These are phyloP conservation scores for Bipolaris gigantea DNA, from an alignment of 2,329 filamentous ascomycete species.

Conservation along the genomic window DNA sequence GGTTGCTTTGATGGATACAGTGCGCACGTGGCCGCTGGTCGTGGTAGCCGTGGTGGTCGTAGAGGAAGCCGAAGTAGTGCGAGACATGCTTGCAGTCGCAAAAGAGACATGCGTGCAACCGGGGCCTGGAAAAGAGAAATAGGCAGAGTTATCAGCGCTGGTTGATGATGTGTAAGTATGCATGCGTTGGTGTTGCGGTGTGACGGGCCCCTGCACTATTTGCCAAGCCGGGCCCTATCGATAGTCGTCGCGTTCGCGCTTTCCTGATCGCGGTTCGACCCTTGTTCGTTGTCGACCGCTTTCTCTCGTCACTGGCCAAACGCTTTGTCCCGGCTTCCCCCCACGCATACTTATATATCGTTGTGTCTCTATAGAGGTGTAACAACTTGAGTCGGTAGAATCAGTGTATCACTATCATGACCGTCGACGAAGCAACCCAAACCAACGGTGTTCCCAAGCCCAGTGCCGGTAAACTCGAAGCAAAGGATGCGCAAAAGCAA, in stretches of 20 bases:
- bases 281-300: slow-evolving; percentile 7
- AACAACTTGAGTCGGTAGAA: neutral
- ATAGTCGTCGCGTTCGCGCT: slow-evolving; percentile 49
- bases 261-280: slow-evolving; percentile 29
- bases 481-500: slow-evolving; percentile 20
- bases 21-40: slow-evolving; percentile 28
- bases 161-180: neutral
- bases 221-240: slow-evolving; percentile 27
- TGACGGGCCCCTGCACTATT: slow-evolving; percentile 16
- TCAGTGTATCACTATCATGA: slow-evolving; percentile 20
- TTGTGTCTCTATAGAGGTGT: neutral
- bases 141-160: too few relatives aligned
- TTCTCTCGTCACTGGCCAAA: slow-evolving; percentile 11
- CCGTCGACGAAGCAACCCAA: slow-evolving; percentile 44
- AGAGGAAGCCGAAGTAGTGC: slow-evolving; percentile 28
- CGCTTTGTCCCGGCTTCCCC: neutral
- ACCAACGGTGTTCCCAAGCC: slow-evolving; percentile 45
- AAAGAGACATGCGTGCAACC: slow-evolving; percentile 1
- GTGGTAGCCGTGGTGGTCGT: slow-evolving; percentile 19
- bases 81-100: slow-evolving; percentile 29
- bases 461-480: slow-evolving; percentile 41
- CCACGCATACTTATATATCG: neutral
- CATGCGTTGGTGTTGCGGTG: slow-evolving; percentile 16
- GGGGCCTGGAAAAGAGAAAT: neutral
- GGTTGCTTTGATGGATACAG: slow-evolving; percentile 39